Base-by-base conservation (phyloP, 2,329 filamentous ascomycete genomes). In the Simplicillium sp. region DNA sequence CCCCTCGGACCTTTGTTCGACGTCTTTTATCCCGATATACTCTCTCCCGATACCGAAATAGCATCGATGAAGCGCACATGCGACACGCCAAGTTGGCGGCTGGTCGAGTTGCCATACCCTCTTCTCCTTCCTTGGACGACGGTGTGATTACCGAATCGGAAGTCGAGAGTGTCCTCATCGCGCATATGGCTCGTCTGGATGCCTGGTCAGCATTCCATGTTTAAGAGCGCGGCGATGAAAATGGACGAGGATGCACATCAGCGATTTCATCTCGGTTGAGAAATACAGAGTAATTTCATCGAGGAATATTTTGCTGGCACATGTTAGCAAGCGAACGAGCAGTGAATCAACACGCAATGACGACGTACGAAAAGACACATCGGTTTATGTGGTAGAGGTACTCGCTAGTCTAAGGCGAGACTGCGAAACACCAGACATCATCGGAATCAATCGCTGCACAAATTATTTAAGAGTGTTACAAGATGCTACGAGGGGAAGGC, bases 1-100 rank as follows among this genome's bases (percentile, higher is more conserved):
- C 72, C 79, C 71, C 75, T 74, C 63, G 78, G 80, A 78, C 74
- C 20, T 82, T 80, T 75, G 68, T 75, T 83, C 79, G 80, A 76
- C 77, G 70, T 65, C 53, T 60, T 57, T 46, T 61, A 59, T 54
- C 52, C 62, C 60, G 62, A 58, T 54, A 54, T 55, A 51, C 52
- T 58, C 52, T 53, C 56, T 58, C 55, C 56, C 50, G 54, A 49
- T 51, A 55, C 55, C 47, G 47, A 46, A 45, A 41, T 43, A 14
- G 28, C 38, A 38, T 11, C 16, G 16, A 38, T 32, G 37, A 35
- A 40, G 42, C 42, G 25, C 5, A 13, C n/a, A 36, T 20, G 42
- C 42, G 31, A 36, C 39, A 39, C 40, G 42, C 40, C 34, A 18
- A 6, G 7, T 15, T 14, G 18, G 34, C 38, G 42, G 42, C 42